Conservation (phyloP, 164 flowering plant species). For the Cinnamomum micranthum region DNA sequence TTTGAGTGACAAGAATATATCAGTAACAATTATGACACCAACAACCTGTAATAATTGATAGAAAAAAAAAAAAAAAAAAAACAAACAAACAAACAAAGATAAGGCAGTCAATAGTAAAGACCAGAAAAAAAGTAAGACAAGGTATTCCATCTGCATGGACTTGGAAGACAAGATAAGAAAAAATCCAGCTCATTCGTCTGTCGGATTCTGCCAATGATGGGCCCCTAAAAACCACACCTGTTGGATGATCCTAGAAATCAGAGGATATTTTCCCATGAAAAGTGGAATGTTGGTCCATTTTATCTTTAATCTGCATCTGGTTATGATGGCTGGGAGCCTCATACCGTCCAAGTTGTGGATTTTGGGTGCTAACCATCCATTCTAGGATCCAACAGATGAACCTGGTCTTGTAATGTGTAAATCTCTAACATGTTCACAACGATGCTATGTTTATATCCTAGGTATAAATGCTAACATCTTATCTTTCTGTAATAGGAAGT, state of each 20-base stretch:
- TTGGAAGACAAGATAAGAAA: background rate
- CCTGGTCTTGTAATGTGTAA: background rate
- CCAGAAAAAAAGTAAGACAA: no score
- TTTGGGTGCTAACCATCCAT: background rate
- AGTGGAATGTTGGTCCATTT: background rate
- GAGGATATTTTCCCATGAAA: background rate
- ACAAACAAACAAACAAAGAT: no score
- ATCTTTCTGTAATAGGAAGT: background rate
- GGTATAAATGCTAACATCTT: background rate
- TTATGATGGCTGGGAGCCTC: background rate
- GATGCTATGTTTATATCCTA: no score
- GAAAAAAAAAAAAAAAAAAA: no score
- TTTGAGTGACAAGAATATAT: background rate
- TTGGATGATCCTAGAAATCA: background rate
- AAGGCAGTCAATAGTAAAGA: no score
- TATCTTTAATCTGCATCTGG: background rate
- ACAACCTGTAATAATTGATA: background rate
- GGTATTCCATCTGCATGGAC: no score
- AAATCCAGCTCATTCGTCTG: background rate
- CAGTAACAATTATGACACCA: no score
- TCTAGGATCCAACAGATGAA: background rate
- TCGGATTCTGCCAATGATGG: background rate
- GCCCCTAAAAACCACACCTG: background rate
- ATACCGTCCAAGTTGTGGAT: background rate
- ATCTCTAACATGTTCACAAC: background rate